Evolutionary conservation across 345 rosid genomes (phyloP).

Genomic region (Nasturtium officinale): DNA sequence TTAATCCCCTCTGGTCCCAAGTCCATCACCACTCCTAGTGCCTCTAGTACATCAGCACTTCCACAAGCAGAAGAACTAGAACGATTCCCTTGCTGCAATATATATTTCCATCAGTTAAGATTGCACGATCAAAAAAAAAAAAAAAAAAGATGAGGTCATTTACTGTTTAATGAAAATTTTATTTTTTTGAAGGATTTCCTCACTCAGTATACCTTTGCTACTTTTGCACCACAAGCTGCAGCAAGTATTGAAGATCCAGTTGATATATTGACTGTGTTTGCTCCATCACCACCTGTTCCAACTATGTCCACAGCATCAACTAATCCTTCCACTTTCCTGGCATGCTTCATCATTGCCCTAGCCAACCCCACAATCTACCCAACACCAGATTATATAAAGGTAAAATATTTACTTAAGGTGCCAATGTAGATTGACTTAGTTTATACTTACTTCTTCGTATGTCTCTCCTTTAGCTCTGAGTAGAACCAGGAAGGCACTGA

Average conservation of each 20-base stretch:
- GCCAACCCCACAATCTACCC: constrained; percentile 83
- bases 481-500: constrained; percentile 86
- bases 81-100: constrained; percentile 86
- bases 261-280: constrained; percentile 90
- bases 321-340: constrained; percentile 78
- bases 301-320: constrained; percentile 79
- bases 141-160: not conserved
- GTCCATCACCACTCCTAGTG: constrained; percentile 73
- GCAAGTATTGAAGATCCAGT: constrained; percentile 93
- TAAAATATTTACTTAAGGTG: not conserved
- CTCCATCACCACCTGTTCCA: constrained; percentile 97
- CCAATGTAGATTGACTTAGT: not conserved
- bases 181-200: not conserved
- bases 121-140: not conserved
- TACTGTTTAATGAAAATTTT: not conserved
- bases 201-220: constrained; percentile 68
- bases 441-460: constrained; percentile 68
- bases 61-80: constrained; percentile 99
- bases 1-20: constrained; percentile 76
- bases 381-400: not conserved
- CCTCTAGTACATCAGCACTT: constrained; percentile 94
- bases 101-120: not conserved
- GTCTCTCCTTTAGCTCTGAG: constrained; percentile 98
- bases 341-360: constrained; percentile 77
- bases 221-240: constrained; percentile 96